Evolutionary conservation across 345 rosid species (phyloP).

Genomic region (Erysimum cheiranthoides): DNA sequence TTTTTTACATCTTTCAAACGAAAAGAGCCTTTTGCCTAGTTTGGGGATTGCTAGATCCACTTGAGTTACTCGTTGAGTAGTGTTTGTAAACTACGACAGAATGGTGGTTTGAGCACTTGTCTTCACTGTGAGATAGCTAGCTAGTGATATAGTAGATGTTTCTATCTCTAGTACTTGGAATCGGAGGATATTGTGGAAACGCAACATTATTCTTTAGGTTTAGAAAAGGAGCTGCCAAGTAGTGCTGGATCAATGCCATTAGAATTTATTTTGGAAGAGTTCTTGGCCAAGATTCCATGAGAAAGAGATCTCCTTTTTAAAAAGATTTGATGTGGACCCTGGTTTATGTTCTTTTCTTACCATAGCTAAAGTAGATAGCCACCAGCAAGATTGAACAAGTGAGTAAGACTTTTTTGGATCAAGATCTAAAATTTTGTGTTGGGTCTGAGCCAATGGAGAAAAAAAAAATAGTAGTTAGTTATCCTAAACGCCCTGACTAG

Average conservation of each 20-base stretch:
- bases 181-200: constrained; percentile 7
- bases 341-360: constrained; percentile 22
- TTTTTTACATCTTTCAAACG: not conserved
- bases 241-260: constrained; percentile 18
- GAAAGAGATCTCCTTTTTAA: not conserved
- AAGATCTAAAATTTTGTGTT: constrained; percentile 4
- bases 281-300: constrained; percentile 9
- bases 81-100: not conserved
- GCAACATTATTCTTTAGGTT: not conserved
- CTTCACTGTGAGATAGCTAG: constrained; percentile 12
- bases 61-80: constrained; percentile 11
- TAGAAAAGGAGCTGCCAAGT: constrained; percentile 20
- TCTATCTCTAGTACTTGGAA: constrained; percentile 23
- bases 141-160: not conserved
- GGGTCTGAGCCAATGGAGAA: constrained; percentile 3
- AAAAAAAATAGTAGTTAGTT: constrained; percentile 4
- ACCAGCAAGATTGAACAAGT: constrained; percentile 14
- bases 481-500: constrained; percentile 21
- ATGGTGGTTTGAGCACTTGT: constrained; percentile 22
- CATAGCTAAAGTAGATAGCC: constrained; percentile 26
- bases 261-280: not conserved
- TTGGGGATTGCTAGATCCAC: constrained; percentile 31
- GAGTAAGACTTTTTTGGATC: not conserved
- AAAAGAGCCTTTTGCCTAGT: not conserved
- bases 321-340: constrained; percentile 35